Evolutionary conservation across 192 early-diverging fungal species (phyloP).

Genomic region (Gaertneriomyces sp.): DNA sequence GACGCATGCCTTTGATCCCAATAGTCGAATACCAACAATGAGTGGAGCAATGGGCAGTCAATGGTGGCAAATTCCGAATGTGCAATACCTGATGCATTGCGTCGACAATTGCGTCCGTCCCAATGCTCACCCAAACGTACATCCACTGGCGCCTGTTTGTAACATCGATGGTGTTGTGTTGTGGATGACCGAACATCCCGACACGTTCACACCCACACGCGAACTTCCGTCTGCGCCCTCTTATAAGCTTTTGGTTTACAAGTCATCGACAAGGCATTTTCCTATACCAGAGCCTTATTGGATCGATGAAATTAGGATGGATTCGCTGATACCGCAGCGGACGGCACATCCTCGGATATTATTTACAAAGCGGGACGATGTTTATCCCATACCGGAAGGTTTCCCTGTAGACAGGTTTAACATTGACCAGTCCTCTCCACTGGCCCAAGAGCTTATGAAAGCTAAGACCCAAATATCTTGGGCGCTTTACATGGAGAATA

Average conservation of each 20-base stretch:
- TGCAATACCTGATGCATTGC: slow-evolving; percentile 58
- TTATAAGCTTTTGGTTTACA: slow-evolving; percentile 38
- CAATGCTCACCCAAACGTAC: slow-evolving; percentile 29
- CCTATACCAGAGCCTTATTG: slow-evolving; percentile 75
- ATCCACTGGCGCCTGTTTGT: slow-evolving; percentile 21
- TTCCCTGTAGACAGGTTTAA: slow-evolving; percentile 76
- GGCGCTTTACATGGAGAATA: slow-evolving; percentile 28
- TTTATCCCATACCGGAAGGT: slow-evolving; percentile 61
- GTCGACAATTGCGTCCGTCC: slow-evolving; percentile 54
- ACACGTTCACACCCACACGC: background rate
- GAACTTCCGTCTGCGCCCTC: background rate
- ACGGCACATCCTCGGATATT: slow-evolving; percentile 63
- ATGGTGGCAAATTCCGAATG: slow-evolving; percentile 37
- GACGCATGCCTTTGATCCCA: slow-evolving; percentile 3
- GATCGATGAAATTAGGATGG: slow-evolving; percentile 10
- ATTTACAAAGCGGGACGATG: slow-evolving; percentile 51
- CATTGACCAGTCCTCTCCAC: slow-evolving; percentile 58
- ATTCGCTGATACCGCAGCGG: slow-evolving; percentile 39
- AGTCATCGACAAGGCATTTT: slow-evolving; percentile 40
- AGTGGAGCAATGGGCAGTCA: slow-evolving; percentile 64
- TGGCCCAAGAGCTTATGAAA: slow-evolving; percentile 60
- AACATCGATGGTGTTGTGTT: slow-evolving; percentile 26
- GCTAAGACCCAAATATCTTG: too few species aligned
- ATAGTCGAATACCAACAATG: slow-evolving; percentile 57
- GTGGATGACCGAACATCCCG: slow-evolving; percentile 31